These are phyloP conservation scores for Penicillium angulare DNA, from an alignment of 495 filamentous ascomycete species.

Conservation along the genomic window DNA sequence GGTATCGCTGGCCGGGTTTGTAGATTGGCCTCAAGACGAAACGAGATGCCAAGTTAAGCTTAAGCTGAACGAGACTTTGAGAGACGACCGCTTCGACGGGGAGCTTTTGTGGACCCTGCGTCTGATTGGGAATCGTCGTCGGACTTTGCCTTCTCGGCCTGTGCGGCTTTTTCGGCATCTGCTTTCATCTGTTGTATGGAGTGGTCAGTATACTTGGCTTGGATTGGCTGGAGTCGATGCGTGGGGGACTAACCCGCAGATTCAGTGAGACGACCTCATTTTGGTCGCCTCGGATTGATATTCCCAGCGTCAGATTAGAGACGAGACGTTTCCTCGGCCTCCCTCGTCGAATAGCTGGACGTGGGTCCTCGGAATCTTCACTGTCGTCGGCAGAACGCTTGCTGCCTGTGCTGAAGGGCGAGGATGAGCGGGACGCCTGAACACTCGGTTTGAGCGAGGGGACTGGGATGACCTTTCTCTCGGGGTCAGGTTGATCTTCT, in stretches of 20 bases:
- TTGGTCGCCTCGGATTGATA: constrained; percentile 43
- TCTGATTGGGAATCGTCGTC: constrained; percentile 7
- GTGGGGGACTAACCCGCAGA: constrained; percentile 28
- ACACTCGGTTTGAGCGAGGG: constrained; percentile 37
- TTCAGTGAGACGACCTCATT: constrained; percentile 47
- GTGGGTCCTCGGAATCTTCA: constrained; percentile 37
- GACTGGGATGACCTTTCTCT: constrained; percentile 23
- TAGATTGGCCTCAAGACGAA: not conserved
- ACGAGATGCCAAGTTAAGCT: not conserved
- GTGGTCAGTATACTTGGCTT: not conserved
- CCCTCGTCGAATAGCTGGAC: constrained; percentile 26
- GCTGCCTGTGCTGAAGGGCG: constrained; percentile 46
- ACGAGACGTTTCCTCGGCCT: constrained; percentile 39
- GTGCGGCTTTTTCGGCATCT: constrained; percentile 12
- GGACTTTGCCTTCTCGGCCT: constrained; percentile 5
- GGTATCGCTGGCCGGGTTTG: too few species aligned
- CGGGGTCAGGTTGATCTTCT: constrained; percentile 42
- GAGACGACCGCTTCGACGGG: constrained; percentile 24
- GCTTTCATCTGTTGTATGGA: constrained; percentile 12
- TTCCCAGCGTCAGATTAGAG: constrained; percentile 42
- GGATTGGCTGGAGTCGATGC: not conserved
- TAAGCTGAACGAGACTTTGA: constrained; percentile 16
- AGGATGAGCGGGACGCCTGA: constrained; percentile 43
- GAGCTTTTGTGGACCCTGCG: not conserved
- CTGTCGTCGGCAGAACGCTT: constrained; percentile 50